These are phyloP conservation scores for Fusarium veterinarium DNA, from an alignment of 2,329 filamentous ascomycete species.

Conservation along the genomic window DNA sequence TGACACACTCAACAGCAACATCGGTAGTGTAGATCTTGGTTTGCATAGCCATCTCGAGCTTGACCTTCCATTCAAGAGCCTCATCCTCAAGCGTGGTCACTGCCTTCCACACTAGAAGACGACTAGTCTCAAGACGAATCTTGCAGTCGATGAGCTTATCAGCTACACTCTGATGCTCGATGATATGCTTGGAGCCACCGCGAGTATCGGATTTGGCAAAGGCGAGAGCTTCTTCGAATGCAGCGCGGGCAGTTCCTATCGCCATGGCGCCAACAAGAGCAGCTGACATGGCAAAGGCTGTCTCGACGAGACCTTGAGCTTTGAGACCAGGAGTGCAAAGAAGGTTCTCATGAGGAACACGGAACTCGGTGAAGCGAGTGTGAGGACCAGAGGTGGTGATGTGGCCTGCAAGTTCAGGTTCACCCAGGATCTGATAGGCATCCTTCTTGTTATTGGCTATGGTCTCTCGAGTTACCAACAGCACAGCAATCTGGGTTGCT, in stretches of 20 bases:
- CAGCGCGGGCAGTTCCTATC: background rate
- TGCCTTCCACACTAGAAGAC: background rate
- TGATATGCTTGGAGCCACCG: slow-evolving; percentile 2
- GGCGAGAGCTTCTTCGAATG: background rate
- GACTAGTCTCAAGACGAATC: background rate
- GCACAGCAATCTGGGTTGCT: background rate
- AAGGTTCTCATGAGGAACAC: background rate
- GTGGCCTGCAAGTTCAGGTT: slow-evolving; percentile 11
- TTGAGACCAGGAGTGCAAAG: background rate
- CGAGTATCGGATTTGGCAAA: slow-evolving; percentile 1
- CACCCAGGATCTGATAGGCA: background rate
- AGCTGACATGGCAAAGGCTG: slow-evolving; percentile 1
- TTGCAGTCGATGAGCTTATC: slow-evolving; percentile 17
- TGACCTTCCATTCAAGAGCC: background rate
- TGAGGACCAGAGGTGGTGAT: background rate
- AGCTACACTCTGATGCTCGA: slow-evolving; percentile 11
- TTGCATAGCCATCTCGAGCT: slow-evolving; percentile 4
- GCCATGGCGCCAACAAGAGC: slow-evolving; percentile 11
- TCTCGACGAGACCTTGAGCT: background rate
- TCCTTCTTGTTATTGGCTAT: background rate
- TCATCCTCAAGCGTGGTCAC: background rate
- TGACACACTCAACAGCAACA: background rate
- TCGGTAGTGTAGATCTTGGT: slow-evolving; percentile 8
- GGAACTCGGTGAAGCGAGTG: slow-evolving; percentile 10
- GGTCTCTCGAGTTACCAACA: background rate